Base-by-base conservation (phyloP, 1,284 basidiomycete genomes). In the Tremellales sp. region DNA sequence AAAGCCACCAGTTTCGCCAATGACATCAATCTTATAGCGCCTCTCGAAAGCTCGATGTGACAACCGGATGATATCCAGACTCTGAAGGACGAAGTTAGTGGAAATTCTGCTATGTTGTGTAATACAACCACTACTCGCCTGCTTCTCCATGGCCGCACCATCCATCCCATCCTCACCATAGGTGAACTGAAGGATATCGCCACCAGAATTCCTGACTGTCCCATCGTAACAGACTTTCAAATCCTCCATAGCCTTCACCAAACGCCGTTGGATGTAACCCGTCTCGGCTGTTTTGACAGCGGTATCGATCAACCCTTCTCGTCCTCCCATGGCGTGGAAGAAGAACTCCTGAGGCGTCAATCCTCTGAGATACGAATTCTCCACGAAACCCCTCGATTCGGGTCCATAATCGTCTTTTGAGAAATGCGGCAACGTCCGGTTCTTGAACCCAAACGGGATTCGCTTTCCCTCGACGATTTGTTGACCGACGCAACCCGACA, bases 281-380 rank as follows among this genome's bases (percentile, higher is more conserved):
- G 95, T 98, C 75, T 99, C 95, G 40, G 95, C 95, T 6, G 95
- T 98, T 78, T 99, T 99, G 74, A 99, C 93, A 25, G 95, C 95
- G 2, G 95, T 99, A 79, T 98, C 95, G 63, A 98, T 97, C 45
- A 98, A 76, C 80, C 95, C 95, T 73, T 98, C 95, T 65, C 95
- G 86, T 76, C 95, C 95, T 63, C 94, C 94, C 95, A 98, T 98
- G 47, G 95, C 95, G 75, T 99, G 95, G 84, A 99, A 98, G 81
- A 98, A 98, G 80, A 93, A 99, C 69, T 98, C 95, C 62, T 97
- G 93, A 0, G 95, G 93, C 0, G 94, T 98, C 53, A 98, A 72
- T 40, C 95, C 95, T 58, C 94, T 86, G 25, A 98, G 78, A 66
- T 98, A 99, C n/a, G 95, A 98, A 72, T 99, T 99, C 71, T 98